Evolutionary conservation across 441 rosid genomes (phyloP).

Genomic region (Gossypium trilobum): DNA sequence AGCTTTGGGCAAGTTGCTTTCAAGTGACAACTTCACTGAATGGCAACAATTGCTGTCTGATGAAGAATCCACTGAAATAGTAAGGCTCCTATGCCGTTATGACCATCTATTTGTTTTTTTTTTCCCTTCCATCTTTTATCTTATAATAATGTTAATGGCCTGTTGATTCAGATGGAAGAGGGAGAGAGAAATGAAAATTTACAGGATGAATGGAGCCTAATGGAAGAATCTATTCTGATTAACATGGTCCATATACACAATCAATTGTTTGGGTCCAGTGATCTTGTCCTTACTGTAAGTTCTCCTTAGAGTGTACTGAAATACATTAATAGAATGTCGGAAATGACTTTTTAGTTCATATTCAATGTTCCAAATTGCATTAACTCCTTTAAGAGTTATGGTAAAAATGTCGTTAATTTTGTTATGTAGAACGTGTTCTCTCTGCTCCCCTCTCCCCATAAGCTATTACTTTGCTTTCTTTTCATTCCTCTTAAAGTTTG

Average conservation of each 20-base stretch:
- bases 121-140: background rate
- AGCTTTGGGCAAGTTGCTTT: slow-evolving; percentile 44
- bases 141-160: background rate
- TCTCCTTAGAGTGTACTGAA: slow-evolving; percentile 13
- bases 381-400: background rate
- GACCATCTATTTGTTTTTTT: background rate
- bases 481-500: background rate
- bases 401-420: background rate
- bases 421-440: background rate
- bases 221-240: slow-evolving; percentile 46
- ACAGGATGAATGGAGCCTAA: slow-evolving; percentile 64
- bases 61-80: slow-evolving; percentile 51
- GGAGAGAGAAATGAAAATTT: slow-evolving; percentile 35
- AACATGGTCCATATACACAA: slow-evolving; percentile 54
- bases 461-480: background rate
- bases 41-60: slow-evolving; percentile 70
- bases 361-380: background rate
- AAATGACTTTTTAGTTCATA: background rate
- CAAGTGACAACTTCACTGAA: slow-evolving; percentile 54
- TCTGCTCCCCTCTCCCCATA: background rate
- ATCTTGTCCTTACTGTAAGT: slow-evolving; percentile 58
- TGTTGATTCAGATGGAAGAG: slow-evolving; percentile 40
- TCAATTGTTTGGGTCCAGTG: slow-evolving; percentile 66
- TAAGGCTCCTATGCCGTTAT: slow-evolving; percentile 22
- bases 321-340: background rate